phyloP scores from a whole-genome alignment of 1,284 basidiomycete genomes.

The Boletellus sp. region DNA sequence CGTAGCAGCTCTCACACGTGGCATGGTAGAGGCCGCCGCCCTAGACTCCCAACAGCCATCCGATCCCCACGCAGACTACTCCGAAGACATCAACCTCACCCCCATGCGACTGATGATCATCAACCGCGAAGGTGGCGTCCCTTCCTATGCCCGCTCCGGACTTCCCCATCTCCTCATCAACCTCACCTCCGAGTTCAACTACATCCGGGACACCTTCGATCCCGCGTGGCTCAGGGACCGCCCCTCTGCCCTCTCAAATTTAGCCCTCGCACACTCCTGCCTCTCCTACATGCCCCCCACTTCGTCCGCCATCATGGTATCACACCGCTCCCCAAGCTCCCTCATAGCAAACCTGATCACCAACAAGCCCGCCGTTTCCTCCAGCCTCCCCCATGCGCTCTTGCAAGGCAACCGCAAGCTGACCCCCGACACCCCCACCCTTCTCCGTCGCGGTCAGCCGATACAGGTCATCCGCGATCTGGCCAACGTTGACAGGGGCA shows the following conservation, averaged over 20 bases:
- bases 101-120: slow-evolving; percentile 97
- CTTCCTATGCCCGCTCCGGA: slow-evolving; percentile 93
- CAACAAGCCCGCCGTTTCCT: slow-evolving; percentile 95
- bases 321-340: slow-evolving; percentile 92
- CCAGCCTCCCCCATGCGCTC: slow-evolving; percentile 90
- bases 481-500: slow-evolving; percentile 67
- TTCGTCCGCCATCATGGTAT: slow-evolving; percentile 94
- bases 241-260: slow-evolving; percentile 85
- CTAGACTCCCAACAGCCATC: slow-evolving; percentile 29
- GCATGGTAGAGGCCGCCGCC: slow-evolving; percentile 73
- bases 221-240: slow-evolving; percentile 75
- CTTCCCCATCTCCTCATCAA: slow-evolving; percentile 97
- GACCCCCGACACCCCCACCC: slow-evolving; percentile 88
- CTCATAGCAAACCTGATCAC: slow-evolving; percentile 98
- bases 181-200: slow-evolving; percentile 81
- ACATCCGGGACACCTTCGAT: slow-evolving; percentile 86
- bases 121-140: slow-evolving; percentile 94
- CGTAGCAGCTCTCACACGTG: slow-evolving; percentile 82
- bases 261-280: slow-evolving; percentile 86
- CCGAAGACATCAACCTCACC: slow-evolving; percentile 69
- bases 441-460: slow-evolving; percentile 85
- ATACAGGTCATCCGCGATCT: slow-evolving; percentile 76
- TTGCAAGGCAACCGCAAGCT: slow-evolving; percentile 82
- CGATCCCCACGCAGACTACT: slow-evolving; percentile 33
- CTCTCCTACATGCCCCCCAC: slow-evolving; percentile 90